Base-by-base conservation (phyloP, 345 rosid genomes). In the Gossypium raimondii region DNA sequence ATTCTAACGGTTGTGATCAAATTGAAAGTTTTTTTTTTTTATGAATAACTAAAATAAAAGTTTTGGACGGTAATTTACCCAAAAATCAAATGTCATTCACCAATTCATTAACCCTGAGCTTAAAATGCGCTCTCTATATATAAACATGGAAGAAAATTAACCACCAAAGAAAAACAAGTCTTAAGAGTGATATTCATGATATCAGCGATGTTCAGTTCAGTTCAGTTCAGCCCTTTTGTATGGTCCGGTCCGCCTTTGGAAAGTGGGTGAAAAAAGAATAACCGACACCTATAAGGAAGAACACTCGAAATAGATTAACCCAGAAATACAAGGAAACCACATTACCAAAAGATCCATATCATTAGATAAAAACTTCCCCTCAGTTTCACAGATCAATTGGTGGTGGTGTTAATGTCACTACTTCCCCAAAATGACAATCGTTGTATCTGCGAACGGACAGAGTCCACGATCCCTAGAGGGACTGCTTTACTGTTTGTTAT, bases 401-500 rank as follows among this genome's bases (percentile, higher is more conserved):
- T 17, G 76, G 27, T 27, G 57, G 43, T 58, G 14, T 24, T 73
- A 13, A 5, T 4, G 47, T 47, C 56, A 2, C 45, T 11, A 10
- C 47, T 60, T 60, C 58, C 34, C 76, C 76, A 61, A 48, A 73
- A 61, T 11, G 68, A 24, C 27, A 73, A 44, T 24, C 75, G 56
- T 25, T 68, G 72, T 16, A 68, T 8, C 72, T 84, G 87, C 0
- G 84, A 84, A 68, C 78, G 69, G 55, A 81, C 73, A 2, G 82
- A 77, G 56, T 80, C 87, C 69, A 70, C 45, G 43, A 79, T 66
- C 56, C 81, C 76, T 11, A 77, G 65, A 10, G 83, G 5, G 58
- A 41, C 75, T 29, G 76, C 9, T 70, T 63, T 82, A 71, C 57
- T 78, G 13, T 60, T 38, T 2, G 80, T 43, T 3, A 34, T 44